These are phyloP conservation scores for Rhododendron henanense DNA, from an alignment of 148 eudicot genomes.

Conservation along the genomic window DNA sequence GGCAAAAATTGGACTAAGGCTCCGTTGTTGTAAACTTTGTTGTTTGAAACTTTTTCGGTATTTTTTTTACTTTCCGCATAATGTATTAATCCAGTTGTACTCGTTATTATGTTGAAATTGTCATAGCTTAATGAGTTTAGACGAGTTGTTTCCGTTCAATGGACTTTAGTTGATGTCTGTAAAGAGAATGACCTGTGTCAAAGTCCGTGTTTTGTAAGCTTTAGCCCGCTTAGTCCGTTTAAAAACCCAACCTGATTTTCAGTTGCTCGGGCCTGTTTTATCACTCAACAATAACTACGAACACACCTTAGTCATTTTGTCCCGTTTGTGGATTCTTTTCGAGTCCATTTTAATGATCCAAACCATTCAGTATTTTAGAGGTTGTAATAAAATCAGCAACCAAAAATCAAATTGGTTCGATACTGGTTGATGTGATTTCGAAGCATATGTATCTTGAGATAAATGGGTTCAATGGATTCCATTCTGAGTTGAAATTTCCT, in stretches of 20 bases:
- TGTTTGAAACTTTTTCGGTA: no score
- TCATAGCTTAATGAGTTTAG: no score
- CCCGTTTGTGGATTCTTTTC: no score
- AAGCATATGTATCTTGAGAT: neutral
- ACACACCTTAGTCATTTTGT: neutral
- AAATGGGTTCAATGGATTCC: neutral
- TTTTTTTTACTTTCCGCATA: no score
- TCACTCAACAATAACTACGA: neutral
- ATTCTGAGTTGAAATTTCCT: no score
- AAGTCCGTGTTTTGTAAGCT: neutral
- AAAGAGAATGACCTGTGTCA: no score
- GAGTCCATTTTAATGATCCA: neutral
- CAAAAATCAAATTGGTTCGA: neutral
- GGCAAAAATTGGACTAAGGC: neutral
- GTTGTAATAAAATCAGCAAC: neutral
- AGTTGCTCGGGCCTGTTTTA: no score
- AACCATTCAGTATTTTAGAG: neutral
- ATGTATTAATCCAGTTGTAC: no score
- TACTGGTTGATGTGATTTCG: neutral
- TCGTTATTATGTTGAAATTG: no score
- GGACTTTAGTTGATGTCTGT: neutral
- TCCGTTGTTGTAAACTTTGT: no score
- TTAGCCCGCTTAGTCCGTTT: no score
- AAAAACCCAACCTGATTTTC: neutral
- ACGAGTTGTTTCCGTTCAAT: neutral